These are phyloP conservation scores for Breviolum minutum DNA, from an alignment of 73 alveolate species.

Conservation along the genomic window DNA sequence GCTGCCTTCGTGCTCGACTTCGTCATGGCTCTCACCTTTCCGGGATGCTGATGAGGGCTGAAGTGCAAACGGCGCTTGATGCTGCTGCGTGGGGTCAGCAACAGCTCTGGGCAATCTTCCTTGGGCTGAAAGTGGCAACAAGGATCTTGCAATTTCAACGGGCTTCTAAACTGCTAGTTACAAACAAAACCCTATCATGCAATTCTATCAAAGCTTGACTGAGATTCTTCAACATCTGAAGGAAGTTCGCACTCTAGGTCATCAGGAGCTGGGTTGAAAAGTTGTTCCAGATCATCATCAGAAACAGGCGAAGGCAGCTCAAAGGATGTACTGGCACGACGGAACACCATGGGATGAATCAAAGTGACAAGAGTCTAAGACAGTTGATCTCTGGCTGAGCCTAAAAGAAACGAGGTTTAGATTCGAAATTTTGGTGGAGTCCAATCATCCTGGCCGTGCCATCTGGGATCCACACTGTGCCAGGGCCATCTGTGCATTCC, in stretches of 20 bases:
- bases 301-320: background rate
- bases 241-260: background rate
- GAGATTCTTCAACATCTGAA: constrained; percentile 8
- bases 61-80: background rate
- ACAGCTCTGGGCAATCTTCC: background rate
- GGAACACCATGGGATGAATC: background rate
- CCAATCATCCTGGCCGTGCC: background rate
- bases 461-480: too few species aligned
- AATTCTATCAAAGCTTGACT: background rate
- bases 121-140: background rate
- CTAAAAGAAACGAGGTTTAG: too few species aligned
- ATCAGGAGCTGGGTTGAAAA: background rate
- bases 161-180: background rate
- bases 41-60: background rate
- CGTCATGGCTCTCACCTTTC: background rate
- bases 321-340: background rate
- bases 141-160: background rate
- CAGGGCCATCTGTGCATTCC: too few species aligned
- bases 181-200: background rate
- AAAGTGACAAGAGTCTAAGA: too few species aligned
- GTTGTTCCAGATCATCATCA: background rate
- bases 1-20: background rate
- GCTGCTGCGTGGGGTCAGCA: background rate
- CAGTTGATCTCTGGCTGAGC: background rate
- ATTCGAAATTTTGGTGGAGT: background rate